Conservation (phyloP, 306 rosid genomes). For the Benincasa hispida region DNA sequence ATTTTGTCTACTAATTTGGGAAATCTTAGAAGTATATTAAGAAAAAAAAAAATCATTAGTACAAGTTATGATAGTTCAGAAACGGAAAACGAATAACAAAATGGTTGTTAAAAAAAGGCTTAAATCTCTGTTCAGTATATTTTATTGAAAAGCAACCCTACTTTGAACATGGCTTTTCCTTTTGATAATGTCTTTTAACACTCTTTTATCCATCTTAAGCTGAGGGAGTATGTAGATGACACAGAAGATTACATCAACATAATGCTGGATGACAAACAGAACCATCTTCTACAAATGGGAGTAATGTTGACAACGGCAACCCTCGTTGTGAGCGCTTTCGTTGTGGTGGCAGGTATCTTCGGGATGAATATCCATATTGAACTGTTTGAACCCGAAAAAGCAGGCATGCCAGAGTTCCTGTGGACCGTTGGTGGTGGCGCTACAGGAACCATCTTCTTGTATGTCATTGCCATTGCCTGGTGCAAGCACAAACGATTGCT, state of each 20-base stretch:
- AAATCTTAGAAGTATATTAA: neutral
- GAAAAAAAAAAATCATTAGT: neutral
- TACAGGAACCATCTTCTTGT: constrained; percentile 29
- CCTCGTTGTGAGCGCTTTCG: constrained; percentile 69
- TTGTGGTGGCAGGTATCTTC: constrained; percentile 86
- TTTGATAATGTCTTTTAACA: neutral
- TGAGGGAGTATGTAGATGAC: constrained; percentile 95
- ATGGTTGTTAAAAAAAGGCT: neutral
- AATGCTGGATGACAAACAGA: constrained; percentile 99
- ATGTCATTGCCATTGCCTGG: constrained; percentile 51
- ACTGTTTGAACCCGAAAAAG: constrained; percentile 13
- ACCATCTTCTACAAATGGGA: constrained; percentile 96
- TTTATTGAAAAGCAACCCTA: neutral
- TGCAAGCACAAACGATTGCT: constrained; percentile 56
- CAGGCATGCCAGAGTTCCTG: constrained; percentile 50
- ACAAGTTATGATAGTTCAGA: neutral
- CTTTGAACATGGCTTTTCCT: neutral
- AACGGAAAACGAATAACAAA: neutral
- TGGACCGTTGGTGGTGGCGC: constrained; percentile 54
- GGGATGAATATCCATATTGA: constrained; percentile 85
- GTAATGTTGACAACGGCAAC: constrained; percentile 96
- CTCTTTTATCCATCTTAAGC: constrained; percentile 24
- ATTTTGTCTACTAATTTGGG: too few relatives aligned
- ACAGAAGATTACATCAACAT: constrained; percentile 97
- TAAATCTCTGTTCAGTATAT: neutral